Evolutionary conservation across 2,329 filamentous ascomycete genomes (phyloP).

Genomic region (Colletotrichum abscissum): DNA sequence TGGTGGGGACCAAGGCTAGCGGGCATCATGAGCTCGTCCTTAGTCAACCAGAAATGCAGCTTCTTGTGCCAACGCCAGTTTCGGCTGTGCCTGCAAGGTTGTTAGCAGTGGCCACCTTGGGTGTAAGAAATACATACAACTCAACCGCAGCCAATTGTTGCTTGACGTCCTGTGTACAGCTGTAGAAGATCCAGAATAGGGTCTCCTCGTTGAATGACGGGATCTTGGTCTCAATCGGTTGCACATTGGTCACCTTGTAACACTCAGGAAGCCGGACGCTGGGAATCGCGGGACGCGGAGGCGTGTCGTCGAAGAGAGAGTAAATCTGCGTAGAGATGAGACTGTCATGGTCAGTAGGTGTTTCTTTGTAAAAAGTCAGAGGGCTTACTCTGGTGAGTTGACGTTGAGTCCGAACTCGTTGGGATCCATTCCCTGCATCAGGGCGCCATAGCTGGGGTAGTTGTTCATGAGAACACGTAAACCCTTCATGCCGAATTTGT

Average conservation of each 20-base stretch:
- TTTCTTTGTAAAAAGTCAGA: not conserved
- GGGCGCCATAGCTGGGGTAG: slow-evolving; percentile 71
- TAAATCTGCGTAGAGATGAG: slow-evolving; percentile 69
- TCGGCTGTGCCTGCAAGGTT: slow-evolving; percentile 62
- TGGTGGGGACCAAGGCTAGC: slow-evolving; percentile 67
- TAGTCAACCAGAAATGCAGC: slow-evolving; percentile 73
- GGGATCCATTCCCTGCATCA: slow-evolving; percentile 70
- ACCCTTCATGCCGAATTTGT: slow-evolving; percentile 75
- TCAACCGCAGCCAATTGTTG: slow-evolving; percentile 73
- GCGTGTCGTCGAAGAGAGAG: slow-evolving; percentile 70
- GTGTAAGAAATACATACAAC: slow-evolving; percentile 57
- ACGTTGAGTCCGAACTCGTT: slow-evolving; percentile 68
- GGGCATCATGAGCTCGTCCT: slow-evolving; percentile 74
- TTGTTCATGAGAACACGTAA: slow-evolving; percentile 72
- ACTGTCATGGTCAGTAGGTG: slow-evolving; percentile 47
- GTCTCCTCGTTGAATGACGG: slow-evolving; percentile 76
- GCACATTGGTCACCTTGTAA: slow-evolving; percentile 74
- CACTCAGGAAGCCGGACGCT: slow-evolving; percentile 72
- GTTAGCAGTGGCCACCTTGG: not conserved
- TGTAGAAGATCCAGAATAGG: slow-evolving; percentile 77
- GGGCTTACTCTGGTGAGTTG: slow-evolving; percentile 65
- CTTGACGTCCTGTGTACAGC: slow-evolving; percentile 70
- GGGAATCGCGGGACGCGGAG: slow-evolving; percentile 67
- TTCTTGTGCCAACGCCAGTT: slow-evolving; percentile 79
- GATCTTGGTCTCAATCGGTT: slow-evolving; percentile 73